Percentiles rank a stretch among this genome's conserved stretches.
phyloP scores from a whole-genome alignment of 2,329 filamentous ascomycete species.

The Diplodia mutila region DNA sequence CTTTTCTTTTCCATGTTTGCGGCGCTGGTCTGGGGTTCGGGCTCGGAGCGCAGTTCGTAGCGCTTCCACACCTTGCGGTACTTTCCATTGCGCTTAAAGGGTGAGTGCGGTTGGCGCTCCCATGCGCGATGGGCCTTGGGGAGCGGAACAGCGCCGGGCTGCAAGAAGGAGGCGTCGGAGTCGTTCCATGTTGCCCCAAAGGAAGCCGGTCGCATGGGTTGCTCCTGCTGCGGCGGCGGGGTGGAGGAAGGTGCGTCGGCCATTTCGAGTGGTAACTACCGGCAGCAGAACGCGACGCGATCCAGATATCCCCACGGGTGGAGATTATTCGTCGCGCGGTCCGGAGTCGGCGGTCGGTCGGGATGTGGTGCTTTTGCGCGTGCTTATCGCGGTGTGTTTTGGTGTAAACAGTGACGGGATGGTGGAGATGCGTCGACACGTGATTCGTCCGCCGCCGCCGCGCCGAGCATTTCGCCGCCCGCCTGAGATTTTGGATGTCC shows the following conservation, averaged over 20 bases:
- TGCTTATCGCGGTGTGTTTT: slow-evolving; percentile 1
- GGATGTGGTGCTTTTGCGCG: background rate
- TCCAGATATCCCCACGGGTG: background rate
- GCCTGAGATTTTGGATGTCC: slow-evolving; percentile 29
- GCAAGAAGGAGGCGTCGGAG: slow-evolving; percentile 46
- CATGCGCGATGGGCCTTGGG: slow-evolving; percentile 51
- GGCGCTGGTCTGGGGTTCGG: slow-evolving; percentile 25
- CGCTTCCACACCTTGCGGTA: slow-evolving; percentile 55
- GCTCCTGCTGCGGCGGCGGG: slow-evolving; percentile 21
- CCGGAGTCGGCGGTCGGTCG: background rate
- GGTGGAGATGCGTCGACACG: slow-evolving; percentile 3
- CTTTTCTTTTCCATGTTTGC: slow-evolving; percentile 30
- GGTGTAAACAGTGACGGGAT: slow-evolving; percentile 21
- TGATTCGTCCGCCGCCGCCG: background rate
- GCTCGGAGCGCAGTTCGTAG: slow-evolving; percentile 37
- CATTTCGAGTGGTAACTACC: background rate
- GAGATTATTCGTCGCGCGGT: background rate
- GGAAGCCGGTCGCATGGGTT: slow-evolving; percentile 37
- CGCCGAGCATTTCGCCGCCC: slow-evolving; percentile 23
- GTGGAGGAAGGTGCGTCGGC: slow-evolving; percentile 36
- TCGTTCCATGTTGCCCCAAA: slow-evolving; percentile 41
- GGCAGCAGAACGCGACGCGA: background rate
- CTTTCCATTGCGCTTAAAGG: slow-evolving; percentile 41
- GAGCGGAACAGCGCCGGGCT: slow-evolving; percentile 46
- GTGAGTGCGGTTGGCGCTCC: slow-evolving; percentile 52